These are phyloP conservation scores for Xeromyces bisporus DNA, from an alignment of 495 filamentous ascomycete species.

Conservation along the genomic window DNA sequence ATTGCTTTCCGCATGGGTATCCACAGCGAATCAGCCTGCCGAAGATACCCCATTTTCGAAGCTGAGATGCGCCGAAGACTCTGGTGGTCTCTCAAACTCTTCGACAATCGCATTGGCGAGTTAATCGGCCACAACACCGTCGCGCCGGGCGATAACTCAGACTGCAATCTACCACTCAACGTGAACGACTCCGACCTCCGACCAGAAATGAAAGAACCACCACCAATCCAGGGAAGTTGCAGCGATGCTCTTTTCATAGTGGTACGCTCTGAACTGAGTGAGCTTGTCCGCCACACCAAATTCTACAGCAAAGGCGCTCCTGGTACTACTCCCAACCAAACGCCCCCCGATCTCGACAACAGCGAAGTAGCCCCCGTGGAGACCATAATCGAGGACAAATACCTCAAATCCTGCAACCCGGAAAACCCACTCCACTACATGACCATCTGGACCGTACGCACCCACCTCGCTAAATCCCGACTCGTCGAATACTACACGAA, in stretches of 20 bases:
- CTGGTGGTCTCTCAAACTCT: conserved; percentile 39
- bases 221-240: conserved; percentile 14
- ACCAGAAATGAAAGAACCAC: conserved; percentile 30
- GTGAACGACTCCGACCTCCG: conserved; percentile 39
- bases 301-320: conserved; percentile 28
- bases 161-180: conserved; percentile 36
- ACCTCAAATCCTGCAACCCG: conserved; percentile 28
- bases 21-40: conserved; percentile 23
- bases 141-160: conserved; percentile 34
- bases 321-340: conserved; percentile 5
- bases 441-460: conserved; percentile 34
- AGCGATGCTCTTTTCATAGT: conserved; percentile 38
- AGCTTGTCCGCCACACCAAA: conserved; percentile 27
- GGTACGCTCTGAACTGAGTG: conserved; percentile 29
- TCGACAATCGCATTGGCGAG: conserved; percentile 36
- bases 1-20: conserved; percentile 38
- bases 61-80: conserved; percentile 41
- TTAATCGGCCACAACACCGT: conserved; percentile 19
- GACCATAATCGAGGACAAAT: conserved; percentile 27
- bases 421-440: conserved; percentile 37
- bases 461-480: conserved; percentile 24
- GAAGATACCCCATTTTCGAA: conserved; percentile 25
- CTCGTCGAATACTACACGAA: conserved; percentile 30
- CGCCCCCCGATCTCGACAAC: conserved; percentile 6
- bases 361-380: conserved; percentile 21